Evolutionary conservation across 306 rosid species (phyloP), one percentile per base, ranked within the genome.

Genomic region (Trifolium fragiferum): DNA sequence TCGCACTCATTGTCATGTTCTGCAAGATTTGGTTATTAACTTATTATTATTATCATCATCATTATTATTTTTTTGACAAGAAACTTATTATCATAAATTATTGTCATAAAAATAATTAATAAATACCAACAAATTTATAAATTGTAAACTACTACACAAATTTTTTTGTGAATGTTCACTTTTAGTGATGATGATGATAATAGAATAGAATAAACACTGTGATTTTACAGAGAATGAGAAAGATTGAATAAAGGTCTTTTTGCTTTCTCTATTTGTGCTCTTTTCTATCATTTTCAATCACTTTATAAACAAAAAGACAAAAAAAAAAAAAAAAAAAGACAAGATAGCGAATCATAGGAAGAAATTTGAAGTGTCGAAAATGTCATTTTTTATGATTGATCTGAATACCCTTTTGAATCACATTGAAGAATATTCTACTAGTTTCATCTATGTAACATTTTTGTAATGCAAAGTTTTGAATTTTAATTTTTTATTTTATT

Each of bases 351-450:
- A 58, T 23, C 38, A 7, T 15, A 58, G 16, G 13, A 3, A 30
- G 20, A 7, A 27, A 30, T 32, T 10, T 15, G 30, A 57, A 79
- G 14, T 16, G 57, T 59, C 0, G 25, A 11, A 30, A 18, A 63
- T 49, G 12, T 10, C 19, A 1, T 51, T 30, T 8, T 38, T 68
- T 69, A 50, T 51, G 43, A 67, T 47, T 64, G 54, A 63, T 80
- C 57, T 80, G 15, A 47, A 23, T 49, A 47, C 70, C 65, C 58
- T 50, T 72, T 79, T 20, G 43, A 19, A 8, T 57, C 63, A 0
- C 35, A 21, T 55, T 55, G 8, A 21, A 8, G 8, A 55, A 21
- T 10, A 55, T 11, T 55, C 15, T 10, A 57, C 33, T 11, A 53
- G 6, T 53, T 53, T 53, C 60, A 53, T 53, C 30, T 7, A 0